A percentile compares a stretch with the other conserved stretches of the same genome.
Conservation (phyloP, 768 basidiomycete species). For the Kwoniella europaea region DNA sequence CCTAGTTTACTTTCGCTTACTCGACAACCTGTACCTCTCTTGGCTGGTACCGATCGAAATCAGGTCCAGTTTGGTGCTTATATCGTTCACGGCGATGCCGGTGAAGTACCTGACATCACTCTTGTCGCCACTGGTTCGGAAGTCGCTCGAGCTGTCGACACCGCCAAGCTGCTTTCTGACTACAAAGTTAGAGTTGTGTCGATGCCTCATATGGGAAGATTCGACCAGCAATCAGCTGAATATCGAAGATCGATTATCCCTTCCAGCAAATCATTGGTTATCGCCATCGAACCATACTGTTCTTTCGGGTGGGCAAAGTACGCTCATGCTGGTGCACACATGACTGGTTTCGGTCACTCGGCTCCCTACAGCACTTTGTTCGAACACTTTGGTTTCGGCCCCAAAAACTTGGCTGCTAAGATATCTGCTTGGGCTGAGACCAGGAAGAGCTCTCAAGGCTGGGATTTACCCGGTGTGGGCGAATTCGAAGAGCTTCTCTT, state of each 20-base stretch:
- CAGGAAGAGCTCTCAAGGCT: not conserved
- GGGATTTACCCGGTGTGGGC: constrained; percentile 47
- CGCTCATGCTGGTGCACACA: constrained; percentile 55
- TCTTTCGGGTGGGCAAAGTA: constrained; percentile 56
- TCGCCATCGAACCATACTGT: constrained; percentile 56
- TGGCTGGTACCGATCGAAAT: constrained; percentile 43
- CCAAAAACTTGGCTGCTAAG: constrained; percentile 45
- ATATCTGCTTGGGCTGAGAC: constrained; percentile 39
- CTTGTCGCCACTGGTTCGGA: constrained; percentile 54
- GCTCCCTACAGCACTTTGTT: constrained; percentile 51
- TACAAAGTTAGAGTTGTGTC: constrained; percentile 53
- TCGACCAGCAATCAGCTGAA: constrained; percentile 44
- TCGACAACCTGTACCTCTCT: constrained; percentile 53
- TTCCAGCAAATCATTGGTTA: constrained; percentile 35
- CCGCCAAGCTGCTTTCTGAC: constrained; percentile 39
- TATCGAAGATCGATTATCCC: constrained; percentile 42
- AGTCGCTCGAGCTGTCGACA: constrained; percentile 48
- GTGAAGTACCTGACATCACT: constrained; percentile 41
- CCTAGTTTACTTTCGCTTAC: constrained; percentile 49
- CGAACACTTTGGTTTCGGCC: constrained; percentile 55
- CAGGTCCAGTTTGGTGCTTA: constrained; percentile 50
- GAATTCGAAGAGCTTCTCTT: constrained; percentile 55
- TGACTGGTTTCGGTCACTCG: constrained; percentile 56
- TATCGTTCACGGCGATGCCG: constrained; percentile 39
- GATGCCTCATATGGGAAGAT: constrained; percentile 51